These are phyloP conservation scores for Phytophthora pinifolia DNA, from an alignment of 352 stramenopile genomes.

Conservation along the genomic window DNA sequence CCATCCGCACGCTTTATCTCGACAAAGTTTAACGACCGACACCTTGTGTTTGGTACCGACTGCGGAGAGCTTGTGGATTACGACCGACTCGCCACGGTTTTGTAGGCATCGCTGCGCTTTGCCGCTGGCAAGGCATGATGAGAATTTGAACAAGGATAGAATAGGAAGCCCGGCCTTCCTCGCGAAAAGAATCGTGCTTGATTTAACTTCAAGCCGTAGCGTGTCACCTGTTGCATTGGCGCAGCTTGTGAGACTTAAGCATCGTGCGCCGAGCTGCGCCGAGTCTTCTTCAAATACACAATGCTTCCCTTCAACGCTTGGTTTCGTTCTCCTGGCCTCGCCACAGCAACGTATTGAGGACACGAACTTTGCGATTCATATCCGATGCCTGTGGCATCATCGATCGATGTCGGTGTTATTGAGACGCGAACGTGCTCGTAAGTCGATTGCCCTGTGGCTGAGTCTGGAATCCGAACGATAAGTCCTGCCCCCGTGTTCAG, in stretches of 20 bases:
- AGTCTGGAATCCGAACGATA: conserved; percentile 47
- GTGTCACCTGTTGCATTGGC: conserved; percentile 3
- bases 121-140: conserved; percentile 18
- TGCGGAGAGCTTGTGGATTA: conserved; percentile 77
- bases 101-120: conserved; percentile 30
- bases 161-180: conserved; percentile 28
- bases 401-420: conserved; percentile 7
- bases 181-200: conserved; percentile 17
- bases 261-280: conserved; percentile 9
- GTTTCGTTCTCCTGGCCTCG: conserved; percentile 44
- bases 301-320: conserved; percentile 49
- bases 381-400: not conserved
- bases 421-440: conserved; percentile 50
- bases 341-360: conserved; percentile 34
- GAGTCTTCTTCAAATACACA: conserved; percentile 60
- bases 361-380: not conserved
- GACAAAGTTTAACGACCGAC: conserved; percentile 68
- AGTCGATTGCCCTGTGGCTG: conserved; percentile 18
- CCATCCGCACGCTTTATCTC: conserved; percentile 62
- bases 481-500: conserved; percentile 46
- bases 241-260: not conserved
- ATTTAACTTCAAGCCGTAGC: conserved; percentile 13
- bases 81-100: conserved; percentile 62
- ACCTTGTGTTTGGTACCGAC: conserved; percentile 80
- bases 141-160: conserved; percentile 39